phyloP scores from a whole-genome alignment of 306 rosid genomes.

The Fagus sylvatica region DNA sequence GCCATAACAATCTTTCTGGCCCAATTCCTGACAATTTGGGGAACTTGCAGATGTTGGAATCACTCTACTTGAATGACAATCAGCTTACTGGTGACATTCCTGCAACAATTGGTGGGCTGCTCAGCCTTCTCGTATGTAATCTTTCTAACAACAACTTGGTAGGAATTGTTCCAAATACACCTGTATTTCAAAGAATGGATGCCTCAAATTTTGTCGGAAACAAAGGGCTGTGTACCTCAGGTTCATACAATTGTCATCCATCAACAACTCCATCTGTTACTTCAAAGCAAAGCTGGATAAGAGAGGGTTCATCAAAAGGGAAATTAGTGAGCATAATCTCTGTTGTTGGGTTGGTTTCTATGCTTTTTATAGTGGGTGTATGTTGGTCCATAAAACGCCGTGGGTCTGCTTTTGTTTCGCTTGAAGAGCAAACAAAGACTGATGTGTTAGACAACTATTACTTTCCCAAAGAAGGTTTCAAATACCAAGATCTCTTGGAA shows the following conservation, averaged over 20 bases:
- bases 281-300: constrained; percentile 44
- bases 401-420: constrained; percentile 41
- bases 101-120: constrained; percentile 60
- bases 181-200: constrained; percentile 72
- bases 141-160: constrained; percentile 73
- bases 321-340: constrained; percentile 60
- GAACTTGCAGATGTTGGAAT: constrained; percentile 69
- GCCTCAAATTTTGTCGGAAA: constrained; percentile 70
- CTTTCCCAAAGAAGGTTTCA: constrained; percentile 81
- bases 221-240: constrained; percentile 63
- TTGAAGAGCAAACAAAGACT: constrained; percentile 47
- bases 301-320: constrained; percentile 47
- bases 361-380: constrained; percentile 51
- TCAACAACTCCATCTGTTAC: constrained; percentile 34
- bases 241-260: constrained; percentile 47
- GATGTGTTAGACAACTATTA: constrained; percentile 58
- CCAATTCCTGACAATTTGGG: constrained; percentile 66
- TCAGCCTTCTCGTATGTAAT: constrained; percentile 66
- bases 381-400: constrained; percentile 51
- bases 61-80: constrained; percentile 71
- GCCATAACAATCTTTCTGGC: constrained; percentile 69
- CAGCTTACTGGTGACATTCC: constrained; percentile 76
- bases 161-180: constrained; percentile 71
- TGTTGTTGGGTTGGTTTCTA: constrained; percentile 54
- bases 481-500: constrained; percentile 78